phyloP scores from a whole-genome alignment of 2,329 filamentous ascomycete genomes.

The Thielaviopsis punctulata region DNA sequence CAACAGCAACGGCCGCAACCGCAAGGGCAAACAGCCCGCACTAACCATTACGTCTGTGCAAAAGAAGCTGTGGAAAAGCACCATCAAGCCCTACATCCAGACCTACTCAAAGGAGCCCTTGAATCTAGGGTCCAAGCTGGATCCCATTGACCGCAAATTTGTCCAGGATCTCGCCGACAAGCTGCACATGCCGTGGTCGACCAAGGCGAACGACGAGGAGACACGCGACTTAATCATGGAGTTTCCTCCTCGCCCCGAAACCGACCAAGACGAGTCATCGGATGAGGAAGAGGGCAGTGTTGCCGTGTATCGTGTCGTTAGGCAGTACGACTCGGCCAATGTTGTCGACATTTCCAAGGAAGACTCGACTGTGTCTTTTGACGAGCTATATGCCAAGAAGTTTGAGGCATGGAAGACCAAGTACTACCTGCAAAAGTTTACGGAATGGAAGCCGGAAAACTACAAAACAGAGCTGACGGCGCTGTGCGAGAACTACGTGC shows the following conservation, averaged over 20 bases:
- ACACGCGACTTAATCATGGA: constrained; percentile 34
- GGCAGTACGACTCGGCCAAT: constrained; percentile 78
- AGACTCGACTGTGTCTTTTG: constrained; percentile 61
- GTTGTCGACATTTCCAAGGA: constrained; percentile 65
- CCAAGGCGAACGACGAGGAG: constrained; percentile 38
- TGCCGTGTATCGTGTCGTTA: constrained; percentile 71
- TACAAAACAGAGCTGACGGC: constrained; percentile 59
- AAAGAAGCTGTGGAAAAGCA: constrained; percentile 62
- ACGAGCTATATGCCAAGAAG: constrained; percentile 76
- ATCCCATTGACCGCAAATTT: constrained; percentile 81
- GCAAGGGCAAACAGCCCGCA: constrained; percentile 31
- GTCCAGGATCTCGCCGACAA: constrained; percentile 66
- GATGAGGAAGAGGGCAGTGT: constrained; percentile 62
- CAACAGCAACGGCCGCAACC: neutral
- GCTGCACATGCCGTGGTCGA: constrained; percentile 39
- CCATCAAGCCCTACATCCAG: constrained; percentile 67
- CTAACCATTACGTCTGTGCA: constrained; percentile 64
- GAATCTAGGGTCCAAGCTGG: constrained; percentile 55
- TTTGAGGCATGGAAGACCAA: constrained; percentile 87
- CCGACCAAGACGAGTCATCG: constrained; percentile 50
- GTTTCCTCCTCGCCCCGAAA: constrained; percentile 28
- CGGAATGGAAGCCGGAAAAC: constrained; percentile 66
- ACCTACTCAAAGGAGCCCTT: constrained; percentile 47
- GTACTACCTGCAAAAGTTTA: constrained; percentile 80
- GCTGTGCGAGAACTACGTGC: constrained; percentile 88